These are phyloP conservation scores for Pythium myriotylum DNA, from an alignment of 352 stramenopile species.

Conservation along the genomic window DNA sequence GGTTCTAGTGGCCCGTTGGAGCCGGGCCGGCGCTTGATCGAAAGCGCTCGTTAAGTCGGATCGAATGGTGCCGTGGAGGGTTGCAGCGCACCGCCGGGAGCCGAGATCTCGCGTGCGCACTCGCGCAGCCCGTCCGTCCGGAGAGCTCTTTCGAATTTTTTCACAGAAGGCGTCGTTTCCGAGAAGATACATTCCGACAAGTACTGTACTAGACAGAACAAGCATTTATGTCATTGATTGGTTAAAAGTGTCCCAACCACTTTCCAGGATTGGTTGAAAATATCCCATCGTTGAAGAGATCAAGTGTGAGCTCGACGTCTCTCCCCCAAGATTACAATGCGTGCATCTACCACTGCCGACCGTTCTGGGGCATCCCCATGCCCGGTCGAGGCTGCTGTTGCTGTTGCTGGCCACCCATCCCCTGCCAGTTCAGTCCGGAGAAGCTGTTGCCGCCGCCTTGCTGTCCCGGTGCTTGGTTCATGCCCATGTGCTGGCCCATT, in stretches of 20 bases:
- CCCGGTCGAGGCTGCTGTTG: conserved; percentile 51
- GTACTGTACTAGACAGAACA: conserved; percentile 1
- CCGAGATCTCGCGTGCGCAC: background rate
- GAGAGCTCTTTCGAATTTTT: conserved; percentile 2
- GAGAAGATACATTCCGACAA: conserved; percentile 15
- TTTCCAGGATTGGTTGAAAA: conserved; percentile 9
- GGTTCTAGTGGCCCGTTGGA: background rate
- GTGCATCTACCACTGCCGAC: conserved; percentile 30
- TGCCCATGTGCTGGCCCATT: conserved; percentile 73
- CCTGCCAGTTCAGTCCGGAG: conserved; percentile 82
- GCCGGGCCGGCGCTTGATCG: background rate
- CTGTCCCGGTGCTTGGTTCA: conserved; percentile 48
- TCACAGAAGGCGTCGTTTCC: conserved; percentile 7
- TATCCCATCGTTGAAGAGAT: background rate
- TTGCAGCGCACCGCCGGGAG: background rate
- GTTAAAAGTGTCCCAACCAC: background rate
- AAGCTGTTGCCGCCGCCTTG: conserved; percentile 70
- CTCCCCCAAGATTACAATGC: too few relatives aligned
- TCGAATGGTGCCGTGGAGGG: background rate
- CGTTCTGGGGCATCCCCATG: conserved; percentile 63
- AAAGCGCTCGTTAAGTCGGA: background rate
- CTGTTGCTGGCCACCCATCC: conserved; percentile 64
- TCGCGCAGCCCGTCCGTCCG: background rate
- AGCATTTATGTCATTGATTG: conserved; percentile 2
- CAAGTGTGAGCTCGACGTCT: too few relatives aligned